phyloP scores from a whole-genome alignment of 139 green algal species.

The Chlamydomonas incerta region DNA sequence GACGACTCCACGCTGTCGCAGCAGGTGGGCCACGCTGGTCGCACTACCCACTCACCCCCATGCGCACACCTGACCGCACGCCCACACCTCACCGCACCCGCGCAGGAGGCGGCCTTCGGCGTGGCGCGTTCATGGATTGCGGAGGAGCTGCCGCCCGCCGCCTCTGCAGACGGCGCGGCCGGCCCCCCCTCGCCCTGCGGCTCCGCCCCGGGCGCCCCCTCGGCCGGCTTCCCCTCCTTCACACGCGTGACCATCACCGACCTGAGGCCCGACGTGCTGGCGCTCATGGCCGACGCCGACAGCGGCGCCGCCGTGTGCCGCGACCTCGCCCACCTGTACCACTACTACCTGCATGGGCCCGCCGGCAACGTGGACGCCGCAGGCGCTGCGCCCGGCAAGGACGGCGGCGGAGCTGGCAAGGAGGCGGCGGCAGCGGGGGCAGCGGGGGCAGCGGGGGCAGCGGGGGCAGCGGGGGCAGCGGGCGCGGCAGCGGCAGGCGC shows the following conservation, averaged over 20 bases:
- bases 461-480: neutral
- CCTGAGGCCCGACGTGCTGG: constrained; percentile 61
- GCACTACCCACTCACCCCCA: no score
- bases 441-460: neutral
- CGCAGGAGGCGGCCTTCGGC: constrained; percentile 58
- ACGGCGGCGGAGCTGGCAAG: neutral
- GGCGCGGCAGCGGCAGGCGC: neutral
- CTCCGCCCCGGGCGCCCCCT: no score
- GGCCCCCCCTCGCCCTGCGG: no score
- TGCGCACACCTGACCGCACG: no score
- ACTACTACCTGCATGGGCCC: constrained; percentile 88
- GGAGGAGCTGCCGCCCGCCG: neutral
- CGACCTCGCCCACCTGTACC: constrained; percentile 86
- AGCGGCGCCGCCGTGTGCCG: constrained; percentile 51
- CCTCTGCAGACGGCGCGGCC: no score
- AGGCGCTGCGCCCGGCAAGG: no score
- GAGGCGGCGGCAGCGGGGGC: neutral
- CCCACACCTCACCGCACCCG: no score
- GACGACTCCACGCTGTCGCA: constrained; percentile 62
- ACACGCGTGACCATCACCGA: constrained; percentile 76
- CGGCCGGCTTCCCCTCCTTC: constrained; percentile 58
- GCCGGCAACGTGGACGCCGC: constrained; percentile 57
- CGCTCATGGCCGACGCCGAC: constrained; percentile 50
- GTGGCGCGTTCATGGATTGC: constrained; percentile 8
- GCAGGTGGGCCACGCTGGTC: no score